Conservation (phyloP, 2,329 filamentous ascomycete species). For the Aspergillus nomiae region DNA sequence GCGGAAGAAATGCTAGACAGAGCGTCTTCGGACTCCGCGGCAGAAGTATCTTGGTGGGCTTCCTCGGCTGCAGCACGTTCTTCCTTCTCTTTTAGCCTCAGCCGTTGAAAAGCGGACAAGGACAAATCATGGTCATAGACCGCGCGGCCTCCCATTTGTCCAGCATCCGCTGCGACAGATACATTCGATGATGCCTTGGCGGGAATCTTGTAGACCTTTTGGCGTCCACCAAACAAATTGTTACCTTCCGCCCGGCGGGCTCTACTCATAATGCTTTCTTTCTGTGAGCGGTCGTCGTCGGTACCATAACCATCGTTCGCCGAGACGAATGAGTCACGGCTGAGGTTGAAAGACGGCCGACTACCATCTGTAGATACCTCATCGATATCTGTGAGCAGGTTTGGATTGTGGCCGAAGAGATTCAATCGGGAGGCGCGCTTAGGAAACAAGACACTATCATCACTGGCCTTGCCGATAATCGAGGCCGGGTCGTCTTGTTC, state of each 20-base stretch:
- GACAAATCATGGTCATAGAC: conserved; percentile 87
- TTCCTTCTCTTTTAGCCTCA: conserved; percentile 58
- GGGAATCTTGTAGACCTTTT: conserved; percentile 90
- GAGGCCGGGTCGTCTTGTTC: conserved; percentile 92
- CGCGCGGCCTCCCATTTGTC: conserved; percentile 62
- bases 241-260: conserved; percentile 85
- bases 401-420: conserved; percentile 67
- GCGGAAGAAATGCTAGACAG: conserved; percentile 66
- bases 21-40: conserved; percentile 46
- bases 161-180: conserved; percentile 37
- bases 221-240: conserved; percentile 87
- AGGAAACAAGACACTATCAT: conserved; percentile 86
- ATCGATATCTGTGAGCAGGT: conserved; percentile 76
- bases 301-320: conserved; percentile 61
- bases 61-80: conserved; percentile 47
- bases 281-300: conserved; percentile 65
- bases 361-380: conserved; percentile 75
- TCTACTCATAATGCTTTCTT: conserved; percentile 78
- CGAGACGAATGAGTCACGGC: conserved; percentile 66
- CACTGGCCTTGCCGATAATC: conserved; percentile 88
- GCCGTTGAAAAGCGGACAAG: conserved; percentile 79
- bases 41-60: conserved; percentile 39
- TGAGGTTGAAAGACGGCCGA: conserved; percentile 60
- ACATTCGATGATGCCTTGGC: conserved; percentile 37
- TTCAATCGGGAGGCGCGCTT: conserved; percentile 77